A percentile compares a stretch with the other conserved stretches of the same genome.
Evolutionary conservation across 2,329 filamentous ascomycete species (phyloP).

Genomic region (Epichloe amarillans): DNA sequence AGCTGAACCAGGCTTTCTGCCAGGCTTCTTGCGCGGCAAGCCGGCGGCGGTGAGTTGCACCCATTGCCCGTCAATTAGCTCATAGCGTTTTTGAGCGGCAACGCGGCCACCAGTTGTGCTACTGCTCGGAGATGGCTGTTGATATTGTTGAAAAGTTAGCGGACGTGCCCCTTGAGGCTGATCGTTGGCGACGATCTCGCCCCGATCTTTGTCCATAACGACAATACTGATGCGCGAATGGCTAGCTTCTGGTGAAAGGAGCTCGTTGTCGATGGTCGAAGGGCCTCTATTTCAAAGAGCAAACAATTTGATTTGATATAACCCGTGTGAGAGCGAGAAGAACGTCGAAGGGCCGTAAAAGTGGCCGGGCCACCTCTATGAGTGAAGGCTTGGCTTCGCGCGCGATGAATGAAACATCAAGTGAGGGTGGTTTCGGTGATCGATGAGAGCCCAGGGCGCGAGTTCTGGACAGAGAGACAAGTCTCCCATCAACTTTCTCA

Average conservation of each 20-base stretch:
- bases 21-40: slow-evolving; percentile 48
- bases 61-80: slow-evolving; percentile 24
- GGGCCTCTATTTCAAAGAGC: neutral
- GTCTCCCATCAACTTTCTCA: neutral
- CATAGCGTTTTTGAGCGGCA: slow-evolving; percentile 18
- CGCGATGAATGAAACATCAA: neutral
- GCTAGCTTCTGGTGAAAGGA: neutral
- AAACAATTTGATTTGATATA: neutral
- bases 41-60: slow-evolving; percentile 44
- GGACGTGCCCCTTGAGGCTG: slow-evolving; percentile 13
- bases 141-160: slow-evolving; percentile 16
- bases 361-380: neutral
- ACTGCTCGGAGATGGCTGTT: slow-evolving; percentile 14
- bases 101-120: slow-evolving; percentile 10
- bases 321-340: neutral
- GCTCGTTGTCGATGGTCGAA: slow-evolving; percentile 8
- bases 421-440: neutral
- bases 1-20: slow-evolving; percentile 48
- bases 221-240: slow-evolving; percentile 12
- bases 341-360: neutral
- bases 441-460: neutral
- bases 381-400: neutral
- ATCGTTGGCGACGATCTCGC: slow-evolving; percentile 34
- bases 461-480: neutral
- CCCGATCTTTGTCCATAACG: slow-evolving; percentile 26